These are phyloP conservation scores for Zoysia japonica DNA, from an alignment of 176 grass and related monocot species.

Conservation along the genomic window DNA sequence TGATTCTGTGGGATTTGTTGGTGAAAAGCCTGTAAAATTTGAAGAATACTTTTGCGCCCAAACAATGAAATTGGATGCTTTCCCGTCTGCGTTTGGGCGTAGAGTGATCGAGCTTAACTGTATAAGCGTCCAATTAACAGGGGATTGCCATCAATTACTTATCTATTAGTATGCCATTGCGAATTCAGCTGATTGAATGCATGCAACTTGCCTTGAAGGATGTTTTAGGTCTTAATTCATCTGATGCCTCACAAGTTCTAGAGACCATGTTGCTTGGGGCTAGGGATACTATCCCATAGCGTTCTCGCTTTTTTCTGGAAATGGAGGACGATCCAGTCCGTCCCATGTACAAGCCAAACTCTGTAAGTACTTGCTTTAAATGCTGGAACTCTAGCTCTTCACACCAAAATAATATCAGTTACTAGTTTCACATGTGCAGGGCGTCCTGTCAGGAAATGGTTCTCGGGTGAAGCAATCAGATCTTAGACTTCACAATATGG, in stretches of 20 bases:
- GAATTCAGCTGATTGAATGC: slow-evolving; percentile 25
- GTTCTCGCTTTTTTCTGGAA: slow-evolving; percentile 35
- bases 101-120: neutral
- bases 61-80: neutral
- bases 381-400: slow-evolving; percentile 37
- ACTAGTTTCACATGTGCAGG: slow-evolving; percentile 34
- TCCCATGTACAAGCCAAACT: slow-evolving; percentile 46
- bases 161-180: neutral
- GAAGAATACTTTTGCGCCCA: neutral
- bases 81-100: neutral
- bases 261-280: slow-evolving; percentile 37
- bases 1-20: neutral
- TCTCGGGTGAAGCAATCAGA: slow-evolving; percentile 51
- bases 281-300: slow-evolving; percentile 38
- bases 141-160: neutral
- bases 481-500: slow-evolving; percentile 42
- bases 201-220: slow-evolving; percentile 23
- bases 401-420: slow-evolving; percentile 35
- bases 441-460: slow-evolving; percentile 44
- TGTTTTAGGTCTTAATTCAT: slow-evolving; percentile 25
- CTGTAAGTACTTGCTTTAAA: slow-evolving; percentile 45
- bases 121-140: slow-evolving; percentile 11
- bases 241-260: slow-evolving; percentile 2
- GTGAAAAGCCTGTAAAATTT: neutral
- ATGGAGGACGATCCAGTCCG: slow-evolving; percentile 54